These are phyloP conservation scores for Tephrocybe sp. DNA, from an alignment of 768 basidiomycete genomes.

Conservation along the genomic window DNA sequence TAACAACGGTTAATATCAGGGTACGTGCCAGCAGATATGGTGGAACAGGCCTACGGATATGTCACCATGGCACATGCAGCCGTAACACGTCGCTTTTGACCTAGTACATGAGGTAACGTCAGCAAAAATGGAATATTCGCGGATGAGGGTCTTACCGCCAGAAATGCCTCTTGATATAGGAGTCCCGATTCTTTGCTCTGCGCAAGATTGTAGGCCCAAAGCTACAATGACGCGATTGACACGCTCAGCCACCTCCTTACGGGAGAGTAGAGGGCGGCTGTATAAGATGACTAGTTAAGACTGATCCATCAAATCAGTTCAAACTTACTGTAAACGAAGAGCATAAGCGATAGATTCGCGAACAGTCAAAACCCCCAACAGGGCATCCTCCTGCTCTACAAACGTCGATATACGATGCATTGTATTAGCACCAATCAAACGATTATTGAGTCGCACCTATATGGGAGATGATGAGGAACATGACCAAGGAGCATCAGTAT, in stretches of 20 bases:
- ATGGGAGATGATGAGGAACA: neutral
- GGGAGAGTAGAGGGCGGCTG: constrained; percentile 36
- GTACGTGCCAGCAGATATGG: neutral
- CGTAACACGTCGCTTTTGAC: constrained; percentile 63
- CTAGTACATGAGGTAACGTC: constrained; percentile 16
- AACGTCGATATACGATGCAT: constrained; percentile 45
- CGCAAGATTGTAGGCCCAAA: constrained; percentile 47
- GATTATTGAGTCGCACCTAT: constrained; percentile 34
- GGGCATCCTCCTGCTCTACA: constrained; percentile 60
- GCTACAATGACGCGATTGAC: constrained; percentile 43
- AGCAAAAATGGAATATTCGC: neutral
- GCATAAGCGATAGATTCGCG: constrained; percentile 53
- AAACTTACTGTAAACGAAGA: constrained; percentile 43
- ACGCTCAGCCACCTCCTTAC: constrained; percentile 33
- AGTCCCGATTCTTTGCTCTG: constrained; percentile 54
- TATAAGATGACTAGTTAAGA: neutral
- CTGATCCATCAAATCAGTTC: too few relatives aligned
- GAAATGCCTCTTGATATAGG: constrained; percentile 58
- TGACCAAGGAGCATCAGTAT: neutral
- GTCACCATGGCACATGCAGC: constrained; percentile 62
- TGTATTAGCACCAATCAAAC: constrained; percentile 18
- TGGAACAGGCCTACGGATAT: constrained; percentile 35
- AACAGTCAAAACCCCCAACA: constrained; percentile 57
- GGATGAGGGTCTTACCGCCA: constrained; percentile 34
- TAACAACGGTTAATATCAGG: constrained; percentile 8